phyloP scores from a whole-genome alignment of 768 basidiomycete genomes.

The Phlebiopsis flavidoalba region DNA sequence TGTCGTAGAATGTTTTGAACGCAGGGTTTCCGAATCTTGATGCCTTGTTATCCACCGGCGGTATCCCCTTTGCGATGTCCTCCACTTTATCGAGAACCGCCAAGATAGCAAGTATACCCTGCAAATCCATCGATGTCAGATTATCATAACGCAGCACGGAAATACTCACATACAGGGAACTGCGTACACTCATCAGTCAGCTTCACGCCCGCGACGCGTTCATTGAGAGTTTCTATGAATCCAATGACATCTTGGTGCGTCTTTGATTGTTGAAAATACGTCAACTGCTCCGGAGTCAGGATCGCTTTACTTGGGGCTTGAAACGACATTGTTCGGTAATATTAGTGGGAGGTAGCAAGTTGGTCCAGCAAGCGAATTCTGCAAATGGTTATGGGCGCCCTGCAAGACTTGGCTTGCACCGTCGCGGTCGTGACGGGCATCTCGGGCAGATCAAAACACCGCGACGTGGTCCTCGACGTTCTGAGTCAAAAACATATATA shows the following conservation, averaged over 20 bases:
- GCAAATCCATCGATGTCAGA: not conserved
- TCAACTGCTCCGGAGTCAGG: slow-evolving; percentile 70
- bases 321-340: not conserved
- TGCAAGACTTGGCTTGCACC: too few relatives aligned
- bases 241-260: slow-evolving; percentile 63
- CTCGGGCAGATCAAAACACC: too few relatives aligned
- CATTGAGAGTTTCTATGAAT: slow-evolving; percentile 75
- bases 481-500: too few relatives aligned
- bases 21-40: slow-evolving; percentile 98
- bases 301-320: slow-evolving; percentile 61
- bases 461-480: too few relatives aligned
- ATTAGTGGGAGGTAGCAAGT: too few relatives aligned
- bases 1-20: slow-evolving; percentile 88
- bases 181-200: slow-evolving; percentile 56
- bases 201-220: slow-evolving; percentile 69
- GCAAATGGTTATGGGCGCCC: too few relatives aligned
- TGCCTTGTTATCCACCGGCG: slow-evolving; percentile 83
- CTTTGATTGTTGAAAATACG: slow-evolving; percentile 71
- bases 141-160: not conserved
- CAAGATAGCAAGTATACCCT: slow-evolving; percentile 66
- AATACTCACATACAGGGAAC: slow-evolving; percentile 49
- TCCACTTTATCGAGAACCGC: slow-evolving; percentile 63
- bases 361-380: too few relatives aligned
- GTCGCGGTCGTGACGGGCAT: too few relatives aligned
- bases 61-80: slow-evolving; percentile 59